Evolutionary conservation across 805 yeast genomes (phyloP), one percentile per base, ranked within the genome.

Genomic region (Metschnikowia amazonensis): DNA sequence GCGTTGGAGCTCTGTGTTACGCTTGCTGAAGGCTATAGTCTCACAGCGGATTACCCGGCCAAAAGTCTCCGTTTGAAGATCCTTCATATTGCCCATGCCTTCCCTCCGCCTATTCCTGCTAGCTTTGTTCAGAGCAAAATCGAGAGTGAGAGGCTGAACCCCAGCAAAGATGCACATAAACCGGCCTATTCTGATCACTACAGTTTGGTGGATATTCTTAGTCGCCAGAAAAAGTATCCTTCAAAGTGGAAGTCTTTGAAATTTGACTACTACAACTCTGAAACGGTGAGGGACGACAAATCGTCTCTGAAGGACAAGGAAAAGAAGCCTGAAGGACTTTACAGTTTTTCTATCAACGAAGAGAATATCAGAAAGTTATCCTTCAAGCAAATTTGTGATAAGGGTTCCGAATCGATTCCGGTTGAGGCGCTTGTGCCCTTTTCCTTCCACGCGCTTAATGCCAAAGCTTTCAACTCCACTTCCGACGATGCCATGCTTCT

Each of bases 391-490:
- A 73, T 86, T 16, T 81, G 72, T 56, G 86, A 83, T 44, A 77
- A 72, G 47, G 89, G 86, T 3, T 59, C 69, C 50, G 76, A 70
- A 30, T 64, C 63, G 9, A 62, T 85, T 16, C 95, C 96, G 3
- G 59, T 73, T 28, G 81, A 81, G n/a, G 70, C 66, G 30, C 80
- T 86, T 81, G 73, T 74, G 47, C 81, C 79, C 29, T 87, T 83
- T 55, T 76, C 82, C 1, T 62, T 83, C 31, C 76, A 75, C 36
- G 83, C 84, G 0, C 66, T 81, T 5, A 70, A 78, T 25, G 87
- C 89, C 1, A 89, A 88, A 62, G 80, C 95, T 0, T 89, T 86
- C 68, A 78, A 77, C 57, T 69, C 75, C 14, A 74, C 72, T 36
- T 67, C 84, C 1, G 67, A 65, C 38, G 84, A 80, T 32, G 72